Percentiles rank a stretch among this genome's conserved stretches.
Evolutionary conservation across 805 yeast genomes (phyloP).

Genomic region (Suhomyces xylopsoci): DNA sequence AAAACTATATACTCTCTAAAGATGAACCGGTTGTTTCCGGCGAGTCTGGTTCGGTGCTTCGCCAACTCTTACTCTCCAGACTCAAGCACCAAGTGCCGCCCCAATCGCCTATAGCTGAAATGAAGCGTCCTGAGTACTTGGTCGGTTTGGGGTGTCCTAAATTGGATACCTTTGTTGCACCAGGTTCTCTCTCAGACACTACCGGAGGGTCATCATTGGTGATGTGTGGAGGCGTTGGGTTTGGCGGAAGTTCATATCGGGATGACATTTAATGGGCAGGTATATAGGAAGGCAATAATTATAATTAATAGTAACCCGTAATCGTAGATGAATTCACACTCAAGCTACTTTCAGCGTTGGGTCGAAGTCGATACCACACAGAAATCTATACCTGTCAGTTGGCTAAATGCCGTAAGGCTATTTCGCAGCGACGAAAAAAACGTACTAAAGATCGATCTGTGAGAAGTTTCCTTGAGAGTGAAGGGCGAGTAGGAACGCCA

Average conservation of each 20-base stretch:
- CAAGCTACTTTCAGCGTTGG: too few species aligned
- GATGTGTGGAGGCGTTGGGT: conserved; percentile 18
- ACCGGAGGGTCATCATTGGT: conserved; percentile 15
- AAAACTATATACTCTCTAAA: conserved; percentile 8
- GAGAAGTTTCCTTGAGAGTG: neutral
- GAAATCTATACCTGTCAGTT: too few species aligned
- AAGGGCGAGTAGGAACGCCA: neutral
- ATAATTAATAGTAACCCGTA: neutral
- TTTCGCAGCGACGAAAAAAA: neutral
- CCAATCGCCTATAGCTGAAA: neutral
- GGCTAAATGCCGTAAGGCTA: too few species aligned
- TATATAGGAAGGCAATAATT: neutral
- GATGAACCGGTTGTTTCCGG: neutral
- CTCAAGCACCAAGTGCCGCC: neutral
- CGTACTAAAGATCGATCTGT: neutral
- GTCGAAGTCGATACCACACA: too few species aligned
- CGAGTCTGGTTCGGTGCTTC: neutral
- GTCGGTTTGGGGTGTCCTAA: neutral
- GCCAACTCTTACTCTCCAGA: conserved; percentile 1
- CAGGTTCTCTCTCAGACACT: conserved; percentile 12
- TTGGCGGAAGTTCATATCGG: conserved; percentile 13
- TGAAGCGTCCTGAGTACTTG: neutral
- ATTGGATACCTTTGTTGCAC: neutral
- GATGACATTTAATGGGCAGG: conserved; percentile 9
- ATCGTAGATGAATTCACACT: too few species aligned